Percentiles rank a stretch among this genome's conserved stretches.
Evolutionary conservation across 805 yeast genomes (phyloP).

Genomic region (Dipodascopsis tothii): DNA sequence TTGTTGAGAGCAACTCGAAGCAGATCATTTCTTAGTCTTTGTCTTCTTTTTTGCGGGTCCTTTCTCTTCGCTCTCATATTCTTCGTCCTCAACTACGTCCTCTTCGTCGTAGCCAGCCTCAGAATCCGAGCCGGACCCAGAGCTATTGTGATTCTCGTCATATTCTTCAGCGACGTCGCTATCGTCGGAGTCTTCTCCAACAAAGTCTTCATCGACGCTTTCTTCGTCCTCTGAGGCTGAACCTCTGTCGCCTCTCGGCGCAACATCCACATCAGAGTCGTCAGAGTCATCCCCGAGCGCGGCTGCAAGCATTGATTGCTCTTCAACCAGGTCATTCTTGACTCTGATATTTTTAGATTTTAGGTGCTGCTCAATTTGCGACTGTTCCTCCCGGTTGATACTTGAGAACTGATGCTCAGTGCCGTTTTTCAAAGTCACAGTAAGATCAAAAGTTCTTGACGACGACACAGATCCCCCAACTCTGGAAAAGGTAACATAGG

Average conservation of each 20-base stretch:
- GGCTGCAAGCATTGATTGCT: conserved; percentile 69
- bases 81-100: conserved; percentile 1
- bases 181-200: conserved; percentile 40
- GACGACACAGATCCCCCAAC: conserved; percentile 70
- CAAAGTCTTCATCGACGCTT: conserved; percentile 72
- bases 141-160: conserved; percentile 53
- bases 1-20: no score
- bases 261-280: conserved; percentile 36
- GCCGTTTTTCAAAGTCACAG: conserved; percentile 60
- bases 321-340: conserved; percentile 82
- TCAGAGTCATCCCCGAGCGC: conserved; percentile 61
- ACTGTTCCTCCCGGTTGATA: conserved; percentile 84
- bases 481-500: conserved; percentile 74
- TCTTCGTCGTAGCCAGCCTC: conserved; percentile 24
- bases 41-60: conserved; percentile 25
- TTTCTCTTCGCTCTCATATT: conserved; percentile 14
- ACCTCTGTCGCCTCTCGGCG: conserved; percentile 41
- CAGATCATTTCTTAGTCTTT: conserved; percentile 7
- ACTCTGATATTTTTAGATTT: conserved; percentile 69
- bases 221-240: conserved; percentile 78
- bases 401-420: conserved; percentile 77
- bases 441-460: conserved; percentile 88
- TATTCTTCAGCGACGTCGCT: conserved; percentile 79
- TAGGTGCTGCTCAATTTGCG: conserved; percentile 64
- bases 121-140: conserved; percentile 21